A percentile compares a stretch with the other conserved stretches of the same genome.
Evolutionary conservation across 805 yeast species (phyloP).

Genomic region (Wickerhamomyces hampshirensis): DNA sequence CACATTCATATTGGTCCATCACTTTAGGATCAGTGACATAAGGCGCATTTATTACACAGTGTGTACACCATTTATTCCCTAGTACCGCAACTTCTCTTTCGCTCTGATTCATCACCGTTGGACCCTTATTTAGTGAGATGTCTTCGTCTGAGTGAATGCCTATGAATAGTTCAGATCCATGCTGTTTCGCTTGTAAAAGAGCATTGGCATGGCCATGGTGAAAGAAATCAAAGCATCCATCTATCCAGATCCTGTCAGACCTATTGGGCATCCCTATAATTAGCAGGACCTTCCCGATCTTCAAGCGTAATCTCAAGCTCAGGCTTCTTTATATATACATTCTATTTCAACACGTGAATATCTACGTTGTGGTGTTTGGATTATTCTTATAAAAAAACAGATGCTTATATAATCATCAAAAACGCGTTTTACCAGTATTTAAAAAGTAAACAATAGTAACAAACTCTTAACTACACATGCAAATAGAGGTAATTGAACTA

Average conservation of each 20-base stretch:
- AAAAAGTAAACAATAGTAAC: too few relatives aligned
- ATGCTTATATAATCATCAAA: too few relatives aligned
- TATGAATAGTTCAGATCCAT: slow-evolving; percentile 70
- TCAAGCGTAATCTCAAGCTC: too few relatives aligned
- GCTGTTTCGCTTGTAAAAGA: slow-evolving; percentile 83
- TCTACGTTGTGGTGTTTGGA: too few relatives aligned
- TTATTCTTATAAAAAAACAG: too few relatives aligned
- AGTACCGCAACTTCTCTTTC: slow-evolving; percentile 84
- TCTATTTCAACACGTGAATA: too few relatives aligned
- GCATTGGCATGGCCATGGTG: slow-evolving; percentile 99
- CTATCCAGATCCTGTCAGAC: slow-evolving; percentile 71
- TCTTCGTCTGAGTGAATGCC: slow-evolving; percentile 95
- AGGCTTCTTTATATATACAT: too few relatives aligned
- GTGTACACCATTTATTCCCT: slow-evolving; percentile 86
- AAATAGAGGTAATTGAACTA: too few relatives aligned
- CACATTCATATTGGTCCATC: slow-evolving; percentile 70
- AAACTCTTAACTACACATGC: too few relatives aligned
- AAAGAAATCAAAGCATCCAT: slow-evolving; percentile 96
- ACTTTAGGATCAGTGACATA: slow-evolving; percentile 79
- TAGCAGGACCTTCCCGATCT: too few relatives aligned
- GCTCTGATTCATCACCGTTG: slow-evolving; percentile 80
- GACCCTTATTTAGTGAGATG: slow-evolving; percentile 79
- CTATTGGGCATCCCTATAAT: not conserved
- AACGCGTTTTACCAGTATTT: too few relatives aligned
- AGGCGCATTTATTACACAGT: slow-evolving; percentile 74